These are phyloP conservation scores for Saccharomyces hybrid DNA, from an alignment of 1,139 yeast genomes.

Conservation along the genomic window DNA sequence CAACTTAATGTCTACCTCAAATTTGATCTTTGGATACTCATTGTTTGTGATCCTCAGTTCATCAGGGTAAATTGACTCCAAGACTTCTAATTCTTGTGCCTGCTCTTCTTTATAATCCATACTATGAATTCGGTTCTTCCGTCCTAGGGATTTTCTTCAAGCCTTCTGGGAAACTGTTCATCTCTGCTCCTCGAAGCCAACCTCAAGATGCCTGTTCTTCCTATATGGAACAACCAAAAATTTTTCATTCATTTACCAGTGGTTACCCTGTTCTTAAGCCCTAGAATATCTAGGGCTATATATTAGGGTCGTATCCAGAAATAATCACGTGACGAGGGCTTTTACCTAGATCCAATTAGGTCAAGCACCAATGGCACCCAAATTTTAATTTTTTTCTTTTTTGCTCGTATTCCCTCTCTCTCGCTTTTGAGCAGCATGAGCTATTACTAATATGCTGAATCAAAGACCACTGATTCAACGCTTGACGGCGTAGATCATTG, in stretches of 20 bases:
- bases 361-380: background rate
- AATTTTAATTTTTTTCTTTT: background rate
- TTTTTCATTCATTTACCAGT: background rate
- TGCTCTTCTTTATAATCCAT: slow-evolving; percentile 77
- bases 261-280: background rate
- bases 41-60: slow-evolving; percentile 43
- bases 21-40: slow-evolving; percentile 27
- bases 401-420: background rate
- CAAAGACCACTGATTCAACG: background rate
- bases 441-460: background rate
- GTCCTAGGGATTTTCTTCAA: background rate
- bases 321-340: background rate
- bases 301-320: background rate
- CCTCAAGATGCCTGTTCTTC: background rate
- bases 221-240: background rate
- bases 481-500: background rate
- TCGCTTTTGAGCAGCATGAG: background rate
- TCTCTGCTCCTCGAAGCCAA: background rate
- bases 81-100: slow-evolving; percentile 69
- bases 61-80: slow-evolving; percentile 88
- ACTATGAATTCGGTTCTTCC: background rate
- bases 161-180: background rate
- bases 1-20: slow-evolving; percentile 32
- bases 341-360: background rate
- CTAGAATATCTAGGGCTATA: background rate